Conservation (phyloP, 441 rosid genomes). For the Francoa sonchifolia region DNA sequence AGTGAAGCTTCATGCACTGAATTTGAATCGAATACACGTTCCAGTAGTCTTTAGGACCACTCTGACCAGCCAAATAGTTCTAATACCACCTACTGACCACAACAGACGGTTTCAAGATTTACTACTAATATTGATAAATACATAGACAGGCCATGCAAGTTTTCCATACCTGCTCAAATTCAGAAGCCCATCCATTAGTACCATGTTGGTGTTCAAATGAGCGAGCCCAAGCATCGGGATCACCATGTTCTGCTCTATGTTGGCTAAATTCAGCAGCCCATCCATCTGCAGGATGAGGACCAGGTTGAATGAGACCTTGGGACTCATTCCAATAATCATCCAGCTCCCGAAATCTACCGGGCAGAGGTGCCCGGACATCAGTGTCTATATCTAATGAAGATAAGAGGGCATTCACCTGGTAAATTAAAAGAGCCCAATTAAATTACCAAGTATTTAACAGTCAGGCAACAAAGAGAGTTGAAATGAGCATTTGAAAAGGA, state of each 20-base stretch:
- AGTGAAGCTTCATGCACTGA: too few species aligned
- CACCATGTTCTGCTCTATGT: conserved; percentile 33
- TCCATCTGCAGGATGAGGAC: conserved; percentile 53
- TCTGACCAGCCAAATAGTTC: too few species aligned
- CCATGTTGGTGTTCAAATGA: conserved; percentile 87
- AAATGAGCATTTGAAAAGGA: too few species aligned
- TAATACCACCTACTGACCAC: too few species aligned
- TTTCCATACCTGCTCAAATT: conserved; percentile 68
- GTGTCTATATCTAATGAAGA: conserved; percentile 80
- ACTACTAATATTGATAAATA: too few species aligned
- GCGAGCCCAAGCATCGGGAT: conserved; percentile 74
- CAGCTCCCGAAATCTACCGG: conserved; percentile 69
- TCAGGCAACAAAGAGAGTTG: too few species aligned
- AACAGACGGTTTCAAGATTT: too few species aligned
- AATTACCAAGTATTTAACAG: too few species aligned
- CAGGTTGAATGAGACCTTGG: conserved; percentile 54
- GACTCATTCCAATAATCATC: conserved; percentile 95
- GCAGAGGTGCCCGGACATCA: conserved; percentile 47
- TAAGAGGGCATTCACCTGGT: conserved; percentile 75
- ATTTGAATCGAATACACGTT: too few species aligned
- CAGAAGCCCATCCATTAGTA: conserved; percentile 84
- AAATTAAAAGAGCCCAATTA: too few species aligned
- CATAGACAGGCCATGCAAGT: too few species aligned
- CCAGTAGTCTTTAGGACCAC: too few species aligned
- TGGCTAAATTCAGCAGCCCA: conserved; percentile 75